Percentiles rank a stretch among this genome's conserved stretches.
phyloP scores from a whole-genome alignment of 352 stramenopile species.

The Phytophthora litchii region DNA sequence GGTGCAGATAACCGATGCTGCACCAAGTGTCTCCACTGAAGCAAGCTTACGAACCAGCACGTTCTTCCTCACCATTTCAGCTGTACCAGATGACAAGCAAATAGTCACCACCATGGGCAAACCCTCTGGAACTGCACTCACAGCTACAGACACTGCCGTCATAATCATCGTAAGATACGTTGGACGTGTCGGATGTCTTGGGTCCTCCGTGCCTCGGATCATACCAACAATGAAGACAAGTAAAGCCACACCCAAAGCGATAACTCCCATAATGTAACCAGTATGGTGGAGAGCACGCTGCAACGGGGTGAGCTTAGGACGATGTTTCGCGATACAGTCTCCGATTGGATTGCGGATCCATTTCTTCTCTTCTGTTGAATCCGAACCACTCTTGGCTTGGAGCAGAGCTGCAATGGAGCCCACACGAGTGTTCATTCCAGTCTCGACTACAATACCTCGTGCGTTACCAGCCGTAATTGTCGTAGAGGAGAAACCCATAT shows the following conservation, averaged over 20 bases:
- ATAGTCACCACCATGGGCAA: constrained; percentile 87
- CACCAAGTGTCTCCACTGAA: constrained; percentile 84
- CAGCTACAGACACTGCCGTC: constrained; percentile 89
- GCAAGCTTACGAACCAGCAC: constrained; percentile 88
- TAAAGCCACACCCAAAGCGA: constrained; percentile 80
- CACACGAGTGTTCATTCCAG: constrained; percentile 73
- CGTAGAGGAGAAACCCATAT: constrained; percentile 96
- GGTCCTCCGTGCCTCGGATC: constrained; percentile 53
- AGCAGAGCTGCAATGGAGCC: constrained; percentile 72
- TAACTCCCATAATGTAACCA: constrained; percentile 90
- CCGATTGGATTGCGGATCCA: constrained; percentile 57
- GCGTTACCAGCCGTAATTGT: constrained; percentile 81
- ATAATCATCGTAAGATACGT: constrained; percentile 94
- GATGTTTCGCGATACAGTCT: constrained; percentile 63
- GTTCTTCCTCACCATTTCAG: constrained; percentile 78
- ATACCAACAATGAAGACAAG: constrained; percentile 93
- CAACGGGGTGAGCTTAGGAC: constrained; percentile 87
- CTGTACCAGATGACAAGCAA: constrained; percentile 72
- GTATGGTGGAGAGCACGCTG: constrained; percentile 94
- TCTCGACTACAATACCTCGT: constrained; percentile 73
- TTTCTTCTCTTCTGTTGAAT: constrained; percentile 30
- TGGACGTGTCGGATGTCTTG: constrained; percentile 73
- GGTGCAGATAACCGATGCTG: constrained; percentile 92
- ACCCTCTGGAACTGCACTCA: constrained; percentile 82
- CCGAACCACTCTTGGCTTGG: constrained; percentile 43